Evolutionary conservation across 495 filamentous ascomycete species (phyloP), one percentile per base, ranked within the genome.

Genomic region (Podospora comata): DNA sequence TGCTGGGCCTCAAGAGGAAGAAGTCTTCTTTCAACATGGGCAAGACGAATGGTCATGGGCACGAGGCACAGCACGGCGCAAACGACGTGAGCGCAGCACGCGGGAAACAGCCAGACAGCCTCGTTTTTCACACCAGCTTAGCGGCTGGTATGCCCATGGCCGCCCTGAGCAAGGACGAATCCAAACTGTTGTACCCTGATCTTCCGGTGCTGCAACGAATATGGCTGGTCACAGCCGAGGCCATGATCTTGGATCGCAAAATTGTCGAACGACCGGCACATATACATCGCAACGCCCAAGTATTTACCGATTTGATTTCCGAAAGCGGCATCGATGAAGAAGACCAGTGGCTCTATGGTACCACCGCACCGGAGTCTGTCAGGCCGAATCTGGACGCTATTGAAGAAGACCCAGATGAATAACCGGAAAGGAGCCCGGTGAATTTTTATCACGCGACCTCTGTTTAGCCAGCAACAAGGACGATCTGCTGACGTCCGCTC

Each of bases 91-190:
- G 53, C 23, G 54, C 53, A 16, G 16, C 39, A 0, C 39, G 67
- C 20, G 69, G 69, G 2, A 68, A 73, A 34, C 53, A 19, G 63
- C 65, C 65, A 0, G 68, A 81, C 39, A 80, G 79, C 48, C 70
- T 84, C 59, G 78, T 86, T 34, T 86, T 84, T 68, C 77, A 80
- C 71, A 85, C 81, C 39, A 85, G 83, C 68, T 73, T 87, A 18
- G 72, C 84, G 15, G 80, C 79, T 3, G 85, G 84, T 5, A 84
- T 84, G 76, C 85, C 85, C 20, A 87, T 86, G 84, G 76, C 79
- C 1, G 72, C 80, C 0, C 71, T 86, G 60, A 65, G 76, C 58
- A 78, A 76, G 63, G 84, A 86, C 2, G 77, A 85, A 58, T 73
- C 81, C n/a, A 79, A 76, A 65, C 65, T 78, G 23, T 39, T 87